phyloP scores from a whole-genome alignment of 345 rosid species.

The Syzygium aromaticum region DNA sequence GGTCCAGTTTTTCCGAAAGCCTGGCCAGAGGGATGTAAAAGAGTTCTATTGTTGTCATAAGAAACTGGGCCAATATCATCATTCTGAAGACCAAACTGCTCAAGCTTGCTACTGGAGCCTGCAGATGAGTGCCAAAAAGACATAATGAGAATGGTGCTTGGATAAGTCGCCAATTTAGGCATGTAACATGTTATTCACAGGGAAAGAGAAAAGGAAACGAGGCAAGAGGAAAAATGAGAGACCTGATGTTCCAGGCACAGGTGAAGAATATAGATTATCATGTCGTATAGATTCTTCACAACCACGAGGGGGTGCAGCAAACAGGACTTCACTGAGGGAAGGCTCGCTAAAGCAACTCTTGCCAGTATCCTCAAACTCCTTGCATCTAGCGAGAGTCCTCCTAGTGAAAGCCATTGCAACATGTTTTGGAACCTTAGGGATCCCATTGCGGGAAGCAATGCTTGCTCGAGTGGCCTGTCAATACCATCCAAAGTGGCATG shows the following conservation, averaged over 20 bases:
- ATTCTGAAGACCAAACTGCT: background rate
- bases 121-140: background rate
- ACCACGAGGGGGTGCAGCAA: constrained; percentile 14
- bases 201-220: background rate
- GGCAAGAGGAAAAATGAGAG: constrained; percentile 1
- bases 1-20: constrained; percentile 33
- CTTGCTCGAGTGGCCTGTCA: constrained; percentile 46
- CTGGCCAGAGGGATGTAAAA: constrained; percentile 1
- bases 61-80: background rate
- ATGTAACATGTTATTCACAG: background rate
- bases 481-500: background rate
- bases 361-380: constrained; percentile 43
- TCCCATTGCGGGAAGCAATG: constrained; percentile 26
- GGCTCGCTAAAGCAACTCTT: constrained; percentile 49
- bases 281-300: constrained; percentile 8
- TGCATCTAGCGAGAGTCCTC: constrained; percentile 48
- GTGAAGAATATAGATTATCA: constrained; percentile 7
- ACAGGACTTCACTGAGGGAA: constrained; percentile 32
- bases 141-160: background rate
- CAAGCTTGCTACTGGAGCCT: background rate
- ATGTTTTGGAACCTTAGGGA: constrained; percentile 41
- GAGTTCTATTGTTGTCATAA: background rate
- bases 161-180: background rate
- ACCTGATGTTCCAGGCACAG: constrained; percentile 20
- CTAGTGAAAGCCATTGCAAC: constrained; percentile 37